These are phyloP conservation scores for Boletus rubescentipes DNA, from an alignment of 768 basidiomycete genomes.

Conservation along the genomic window DNA sequence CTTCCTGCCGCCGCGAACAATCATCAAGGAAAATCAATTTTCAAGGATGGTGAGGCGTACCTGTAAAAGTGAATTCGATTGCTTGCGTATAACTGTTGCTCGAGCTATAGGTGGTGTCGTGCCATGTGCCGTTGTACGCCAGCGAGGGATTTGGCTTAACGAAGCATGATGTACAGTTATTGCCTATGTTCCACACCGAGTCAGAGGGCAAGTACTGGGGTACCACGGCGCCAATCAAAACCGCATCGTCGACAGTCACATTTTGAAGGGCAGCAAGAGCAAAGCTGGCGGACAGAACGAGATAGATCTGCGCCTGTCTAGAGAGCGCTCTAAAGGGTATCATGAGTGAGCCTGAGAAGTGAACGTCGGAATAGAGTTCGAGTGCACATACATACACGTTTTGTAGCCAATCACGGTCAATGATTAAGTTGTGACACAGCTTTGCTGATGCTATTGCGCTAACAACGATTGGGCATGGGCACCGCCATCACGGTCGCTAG, in stretches of 20 bases:
- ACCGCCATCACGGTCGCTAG: no score
- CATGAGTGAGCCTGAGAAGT: constrained; percentile 1
- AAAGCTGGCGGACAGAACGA: not conserved
- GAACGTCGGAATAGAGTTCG: not conserved
- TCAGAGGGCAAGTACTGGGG: constrained; percentile 8
- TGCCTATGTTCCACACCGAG: constrained; percentile 5
- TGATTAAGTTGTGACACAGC: no score
- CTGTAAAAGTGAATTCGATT: constrained; percentile 12
- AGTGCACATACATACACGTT: no score
- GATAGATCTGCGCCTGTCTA: not conserved
- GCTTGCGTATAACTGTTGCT: not conserved
- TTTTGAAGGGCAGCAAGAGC: constrained; percentile 10
- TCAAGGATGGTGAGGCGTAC: not conserved
- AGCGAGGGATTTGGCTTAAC: not conserved
- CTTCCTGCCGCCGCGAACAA: constrained; percentile 3
- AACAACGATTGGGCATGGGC: no score
- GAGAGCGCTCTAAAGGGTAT: not conserved
- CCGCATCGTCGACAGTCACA: constrained; percentile 18
- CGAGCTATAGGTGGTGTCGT: constrained; percentile 4
- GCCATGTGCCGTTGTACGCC: constrained; percentile 19
- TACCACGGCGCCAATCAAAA: constrained; percentile 1
- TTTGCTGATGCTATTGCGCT: no score
- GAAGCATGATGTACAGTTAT: not conserved
- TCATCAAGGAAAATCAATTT: not conserved
- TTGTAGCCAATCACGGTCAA: no score